Evolutionary conservation across 257 asterid species (phyloP).

Genomic region (Rehmannia glutinosa): DNA sequence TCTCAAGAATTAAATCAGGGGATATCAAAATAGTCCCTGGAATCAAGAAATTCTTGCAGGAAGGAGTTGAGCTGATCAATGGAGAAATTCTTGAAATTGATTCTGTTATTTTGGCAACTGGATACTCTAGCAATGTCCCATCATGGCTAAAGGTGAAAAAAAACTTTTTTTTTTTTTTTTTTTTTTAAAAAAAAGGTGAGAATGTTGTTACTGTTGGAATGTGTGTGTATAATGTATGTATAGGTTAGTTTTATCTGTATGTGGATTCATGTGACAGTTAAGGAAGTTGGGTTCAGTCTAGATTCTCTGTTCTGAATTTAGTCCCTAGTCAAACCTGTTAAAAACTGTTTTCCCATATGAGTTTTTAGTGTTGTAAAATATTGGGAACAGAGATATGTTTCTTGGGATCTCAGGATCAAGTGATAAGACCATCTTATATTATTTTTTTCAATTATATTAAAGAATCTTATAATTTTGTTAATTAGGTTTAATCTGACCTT

Average conservation of each 20-base stretch:
- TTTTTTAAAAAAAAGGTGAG: slow-evolving; percentile 50
- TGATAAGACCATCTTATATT: not conserved
- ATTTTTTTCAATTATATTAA: not conserved
- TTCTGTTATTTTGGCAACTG: slow-evolving; percentile 78
- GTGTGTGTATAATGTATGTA: not conserved
- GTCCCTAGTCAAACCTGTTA: slow-evolving; percentile 25
- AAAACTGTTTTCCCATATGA: not conserved
- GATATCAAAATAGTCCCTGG: slow-evolving; percentile 73
- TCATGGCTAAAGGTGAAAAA: slow-evolving; percentile 76
- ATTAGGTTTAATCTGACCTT: not conserved
- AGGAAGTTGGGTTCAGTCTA: slow-evolving; percentile 42
- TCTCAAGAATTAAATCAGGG: slow-evolving; percentile 66
- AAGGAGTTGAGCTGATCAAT: slow-evolving; percentile 61
- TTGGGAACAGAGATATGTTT: too few species aligned
- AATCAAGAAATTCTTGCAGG: slow-evolving; percentile 54
- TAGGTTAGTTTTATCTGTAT: slow-evolving; percentile 8
- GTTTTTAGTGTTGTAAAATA: too few species aligned
- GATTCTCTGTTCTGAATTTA: slow-evolving; percentile 38
- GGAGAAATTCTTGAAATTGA: slow-evolving; percentile 62
- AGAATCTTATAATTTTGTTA: not conserved
- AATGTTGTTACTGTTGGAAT: not conserved
- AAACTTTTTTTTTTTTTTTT: not conserved
- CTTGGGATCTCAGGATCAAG: too few species aligned
- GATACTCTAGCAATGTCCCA: slow-evolving; percentile 92
- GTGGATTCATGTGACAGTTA: slow-evolving; percentile 46